These are phyloP conservation scores for Ogataea wickerhamii DNA, from an alignment of 805 yeast genomes.

Conservation along the genomic window DNA sequence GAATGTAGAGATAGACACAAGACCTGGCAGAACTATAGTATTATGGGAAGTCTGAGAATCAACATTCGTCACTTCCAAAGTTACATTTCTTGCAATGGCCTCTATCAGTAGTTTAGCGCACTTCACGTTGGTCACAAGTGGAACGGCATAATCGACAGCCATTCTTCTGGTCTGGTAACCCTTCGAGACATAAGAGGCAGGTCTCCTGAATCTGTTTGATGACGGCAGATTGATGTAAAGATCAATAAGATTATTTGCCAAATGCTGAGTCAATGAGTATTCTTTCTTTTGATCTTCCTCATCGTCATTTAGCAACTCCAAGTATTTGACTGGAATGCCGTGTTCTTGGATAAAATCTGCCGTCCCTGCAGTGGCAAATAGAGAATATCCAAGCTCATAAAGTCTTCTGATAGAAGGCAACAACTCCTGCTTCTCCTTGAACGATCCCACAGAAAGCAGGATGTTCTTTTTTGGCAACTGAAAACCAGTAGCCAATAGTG, in stretches of 20 bases:
- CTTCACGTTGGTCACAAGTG: conserved; percentile 95
- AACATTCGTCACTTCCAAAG: conserved; percentile 65
- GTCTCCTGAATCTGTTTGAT: conserved; percentile 95
- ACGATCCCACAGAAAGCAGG: conserved; percentile 91
- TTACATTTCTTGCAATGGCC: conserved; percentile 73
- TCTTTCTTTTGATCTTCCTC: conserved; percentile 80
- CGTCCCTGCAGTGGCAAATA: conserved; percentile 98
- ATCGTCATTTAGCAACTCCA: conserved; percentile 76
- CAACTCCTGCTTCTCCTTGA: conserved; percentile 90
- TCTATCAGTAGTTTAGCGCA: conserved; percentile 94
- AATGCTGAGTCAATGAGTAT: conserved; percentile 92
- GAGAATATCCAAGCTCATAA: conserved; percentile 77
- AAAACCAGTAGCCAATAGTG: conserved; percentile 93
- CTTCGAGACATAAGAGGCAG: conserved; percentile 95
- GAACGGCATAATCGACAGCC: conserved; percentile 99
- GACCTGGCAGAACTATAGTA: conserved; percentile 80
- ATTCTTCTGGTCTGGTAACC: conserved; percentile 98
- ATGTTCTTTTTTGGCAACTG: conserved; percentile 92
- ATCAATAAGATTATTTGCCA: conserved; percentile 95
- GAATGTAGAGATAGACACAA: conserved; percentile 76
- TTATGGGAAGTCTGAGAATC: conserved; percentile 91
- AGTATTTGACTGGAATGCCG: conserved; percentile 87
- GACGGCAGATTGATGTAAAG: conserved; percentile 96
- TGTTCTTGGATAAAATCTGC: conserved; percentile 97
- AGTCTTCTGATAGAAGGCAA: conserved; percentile 82